Evolutionary conservation across 371 early-diverging fungal genomes (phyloP).

Genomic region (Zychaea mexicana): DNA sequence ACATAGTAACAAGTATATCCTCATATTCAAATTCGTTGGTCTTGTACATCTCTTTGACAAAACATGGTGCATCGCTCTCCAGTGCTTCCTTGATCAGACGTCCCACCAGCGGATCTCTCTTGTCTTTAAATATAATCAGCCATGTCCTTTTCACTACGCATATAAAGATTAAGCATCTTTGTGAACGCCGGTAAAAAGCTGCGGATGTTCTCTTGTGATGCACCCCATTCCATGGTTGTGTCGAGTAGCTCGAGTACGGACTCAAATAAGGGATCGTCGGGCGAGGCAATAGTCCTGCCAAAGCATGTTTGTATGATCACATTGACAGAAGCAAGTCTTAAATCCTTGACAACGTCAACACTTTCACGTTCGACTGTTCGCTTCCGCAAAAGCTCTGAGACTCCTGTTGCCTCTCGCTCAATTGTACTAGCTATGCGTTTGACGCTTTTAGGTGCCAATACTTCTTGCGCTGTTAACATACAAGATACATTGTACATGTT

Average conservation of each 20-base stretch:
- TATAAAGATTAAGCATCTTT: not conserved
- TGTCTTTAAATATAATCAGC: not conserved
- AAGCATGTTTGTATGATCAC: not conserved
- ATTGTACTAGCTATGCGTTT: too few relatives aligned
- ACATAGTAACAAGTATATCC: not conserved
- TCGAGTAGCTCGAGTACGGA: constrained; percentile 8
- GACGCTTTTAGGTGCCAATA: too few relatives aligned
- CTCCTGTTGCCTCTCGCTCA: too few relatives aligned
- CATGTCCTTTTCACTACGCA: not conserved
- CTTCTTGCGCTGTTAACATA: too few relatives aligned
- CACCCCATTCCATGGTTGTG: constrained; percentile 5
- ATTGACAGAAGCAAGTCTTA: not conserved
- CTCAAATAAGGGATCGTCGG: constrained; percentile 12
- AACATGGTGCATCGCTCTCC: not conserved
- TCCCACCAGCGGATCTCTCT: not conserved
- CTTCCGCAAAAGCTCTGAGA: too few relatives aligned
- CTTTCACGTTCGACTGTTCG: too few relatives aligned
- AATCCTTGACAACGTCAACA: not conserved
- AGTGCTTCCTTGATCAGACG: not conserved
- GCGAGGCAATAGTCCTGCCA: not conserved
- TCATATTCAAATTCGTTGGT: not conserved
- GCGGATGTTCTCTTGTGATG: constrained; percentile 3
- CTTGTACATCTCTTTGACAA: not conserved
- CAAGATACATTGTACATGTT: too few relatives aligned
- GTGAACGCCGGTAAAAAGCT: constrained; percentile 15